Percentiles rank a stretch among this genome's conserved stretches.
phyloP scores from a whole-genome alignment of 202 grass and related monocot species.

The Schoenoplectus triqueter region DNA sequence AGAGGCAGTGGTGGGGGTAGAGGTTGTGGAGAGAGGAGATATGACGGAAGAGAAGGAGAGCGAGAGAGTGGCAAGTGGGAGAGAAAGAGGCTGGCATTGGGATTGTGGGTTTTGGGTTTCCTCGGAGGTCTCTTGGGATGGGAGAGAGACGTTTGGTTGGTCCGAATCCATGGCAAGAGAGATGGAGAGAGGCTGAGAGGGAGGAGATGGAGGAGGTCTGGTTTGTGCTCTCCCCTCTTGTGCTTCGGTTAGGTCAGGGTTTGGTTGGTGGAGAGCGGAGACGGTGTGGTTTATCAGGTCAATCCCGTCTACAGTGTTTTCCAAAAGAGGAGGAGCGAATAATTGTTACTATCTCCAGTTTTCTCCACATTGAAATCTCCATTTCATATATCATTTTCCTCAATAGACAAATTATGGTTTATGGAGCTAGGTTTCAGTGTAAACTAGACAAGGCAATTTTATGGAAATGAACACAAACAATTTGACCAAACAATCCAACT shows the following conservation, averaged over 20 bases:
- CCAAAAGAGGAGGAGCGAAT: neutral
- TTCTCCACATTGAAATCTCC: neutral
- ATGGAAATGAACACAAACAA: neutral
- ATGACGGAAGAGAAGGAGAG: constrained; percentile 45
- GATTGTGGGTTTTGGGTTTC: constrained; percentile 47
- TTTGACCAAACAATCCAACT: neutral
- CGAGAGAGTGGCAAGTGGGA: constrained; percentile 46
- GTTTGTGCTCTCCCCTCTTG: neutral
- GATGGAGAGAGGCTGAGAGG: constrained; percentile 31
- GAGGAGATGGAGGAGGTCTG: constrained; percentile 1
- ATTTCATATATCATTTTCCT: neutral
- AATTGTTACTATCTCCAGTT: neutral
- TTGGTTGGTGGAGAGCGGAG: constrained; percentile 18
- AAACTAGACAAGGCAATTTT: neutral
- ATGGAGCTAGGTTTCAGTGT: neutral
- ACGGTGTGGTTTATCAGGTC: constrained; percentile 38
- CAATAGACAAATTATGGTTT: neutral
- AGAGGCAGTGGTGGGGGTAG: constrained; percentile 50
- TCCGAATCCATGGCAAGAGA: constrained; percentile 37
- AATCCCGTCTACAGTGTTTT: constrained; percentile 14
- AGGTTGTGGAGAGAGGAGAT: constrained; percentile 48
- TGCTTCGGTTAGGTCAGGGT: neutral
- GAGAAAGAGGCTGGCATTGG: constrained; percentile 55
- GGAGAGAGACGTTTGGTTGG: constrained; percentile 33
- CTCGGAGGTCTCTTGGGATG: constrained; percentile 36